phyloP scores from a whole-genome alignment of 495 filamentous ascomycete species.

The Aspergillus homomorphus region DNA sequence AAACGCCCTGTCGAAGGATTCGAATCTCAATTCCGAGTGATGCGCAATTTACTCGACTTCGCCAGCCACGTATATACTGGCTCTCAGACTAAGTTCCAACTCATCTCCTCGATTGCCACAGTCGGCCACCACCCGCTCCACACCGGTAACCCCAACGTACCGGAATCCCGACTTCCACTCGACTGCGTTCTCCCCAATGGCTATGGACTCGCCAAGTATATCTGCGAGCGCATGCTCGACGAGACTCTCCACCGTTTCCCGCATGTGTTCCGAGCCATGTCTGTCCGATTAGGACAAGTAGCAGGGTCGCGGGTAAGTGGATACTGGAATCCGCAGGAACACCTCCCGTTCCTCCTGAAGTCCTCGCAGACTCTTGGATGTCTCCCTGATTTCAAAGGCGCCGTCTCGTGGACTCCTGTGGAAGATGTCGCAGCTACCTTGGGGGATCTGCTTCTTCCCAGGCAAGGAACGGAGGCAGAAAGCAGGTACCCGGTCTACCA shows the following conservation, averaged over 20 bases:
- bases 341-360: conserved; percentile 34
- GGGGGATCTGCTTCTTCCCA: background rate
- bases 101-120: no score
- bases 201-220: conserved; percentile 49
- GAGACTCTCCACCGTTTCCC: background rate
- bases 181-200: conserved; percentile 40
- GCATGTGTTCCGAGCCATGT: conserved; percentile 36
- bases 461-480: background rate
- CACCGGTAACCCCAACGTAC: conserved; percentile 20
- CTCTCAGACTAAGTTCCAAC: no score
- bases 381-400: conserved; percentile 37
- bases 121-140: no score
- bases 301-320: conserved; percentile 46
- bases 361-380: conserved; percentile 38
- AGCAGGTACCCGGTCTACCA: conserved; percentile 39
- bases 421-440: conserved; percentile 1
- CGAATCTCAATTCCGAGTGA: conserved; percentile 46
- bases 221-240: conserved; percentile 27
- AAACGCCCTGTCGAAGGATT: conserved; percentile 39
- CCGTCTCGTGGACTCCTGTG: conserved; percentile 11
- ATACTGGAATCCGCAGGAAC: conserved; percentile 53
- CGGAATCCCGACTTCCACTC: conserved; percentile 21
- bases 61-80: no score
- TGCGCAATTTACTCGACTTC: conserved; percentile 42
- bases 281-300: conserved; percentile 48